Evolutionary conservation across 352 stramenopile genomes (phyloP).

Genomic region (Globisporangium megalacanthum): DNA sequence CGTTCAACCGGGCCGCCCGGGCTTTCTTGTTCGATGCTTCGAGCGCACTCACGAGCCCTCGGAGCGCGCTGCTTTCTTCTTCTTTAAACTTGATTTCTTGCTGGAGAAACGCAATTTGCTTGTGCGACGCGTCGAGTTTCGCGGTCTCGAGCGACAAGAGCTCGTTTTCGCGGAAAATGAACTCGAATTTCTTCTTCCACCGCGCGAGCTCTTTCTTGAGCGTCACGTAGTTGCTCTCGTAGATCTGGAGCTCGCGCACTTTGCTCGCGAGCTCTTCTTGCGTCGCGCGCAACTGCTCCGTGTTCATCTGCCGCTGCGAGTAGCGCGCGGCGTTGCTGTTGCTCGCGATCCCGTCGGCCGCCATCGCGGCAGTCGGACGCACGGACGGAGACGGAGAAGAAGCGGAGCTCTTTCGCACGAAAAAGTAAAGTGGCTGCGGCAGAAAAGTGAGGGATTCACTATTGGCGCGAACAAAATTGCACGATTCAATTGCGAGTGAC

Average conservation of each 20-base stretch:
- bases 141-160: conserved; percentile 76
- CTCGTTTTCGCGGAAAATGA: conserved; percentile 84
- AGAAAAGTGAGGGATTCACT: too few relatives aligned
- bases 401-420: too few relatives aligned
- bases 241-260: conserved; percentile 77
- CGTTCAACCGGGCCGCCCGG: conserved; percentile 55
- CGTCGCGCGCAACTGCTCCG: conserved; percentile 63
- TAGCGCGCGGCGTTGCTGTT: conserved; percentile 68
- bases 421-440: too few relatives aligned
- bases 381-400: too few relatives aligned
- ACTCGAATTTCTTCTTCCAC: conserved; percentile 89
- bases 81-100: conserved; percentile 86
- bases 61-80: conserved; percentile 67
- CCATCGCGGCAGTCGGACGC: neutral
- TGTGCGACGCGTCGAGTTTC: conserved; percentile 79
- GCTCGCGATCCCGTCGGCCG: conserved; percentile 16
- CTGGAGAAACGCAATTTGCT: conserved; percentile 79
- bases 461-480: too few relatives aligned
- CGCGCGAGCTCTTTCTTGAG: conserved; percentile 71
- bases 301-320: conserved; percentile 48
- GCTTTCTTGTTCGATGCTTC: conserved; percentile 82
- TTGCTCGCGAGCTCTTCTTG: conserved; percentile 77
- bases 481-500: too few relatives aligned
- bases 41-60: conserved; percentile 64
- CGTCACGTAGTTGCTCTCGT: conserved; percentile 72